Evolutionary conservation across 176 grass and related monocot genomes (phyloP), one percentile per base, ranked within the genome.

Genomic region (Triticum turgidum): DNA sequence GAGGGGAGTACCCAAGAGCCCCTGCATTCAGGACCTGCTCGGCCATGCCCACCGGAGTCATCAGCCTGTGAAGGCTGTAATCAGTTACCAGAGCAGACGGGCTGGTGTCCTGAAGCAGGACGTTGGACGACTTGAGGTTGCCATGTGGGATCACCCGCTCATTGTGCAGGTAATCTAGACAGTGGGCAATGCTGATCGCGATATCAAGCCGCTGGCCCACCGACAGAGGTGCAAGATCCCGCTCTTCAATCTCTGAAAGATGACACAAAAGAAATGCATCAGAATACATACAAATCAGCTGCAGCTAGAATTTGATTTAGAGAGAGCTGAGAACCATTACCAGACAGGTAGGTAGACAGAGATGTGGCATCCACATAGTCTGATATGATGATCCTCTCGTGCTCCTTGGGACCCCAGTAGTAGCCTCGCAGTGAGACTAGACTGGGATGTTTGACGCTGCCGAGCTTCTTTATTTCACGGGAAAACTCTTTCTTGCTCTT

Each of bases 401-500:
- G 95, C 69, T 95, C 92, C 83, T 91, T 97, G 6, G 95, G 93
- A 10, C 95, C 95, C 95, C 95, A 97, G 74, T 95, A 97, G 81
- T 91, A 97, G 61, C 95, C 95, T 42, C 95, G 76, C 75, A 95
- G 74, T 21, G 86, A 85, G 14, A 98, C 90, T 69, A 98, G 47
- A 89, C 92, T 98, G 33, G 72, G 81, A 86, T 95, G 93, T 69
- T 82, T 92, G n/a, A 98, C 84, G 52, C 73, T 90, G 44, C 93
- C 93, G 4, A 98, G 91, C 89, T 94, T 98, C 51, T 95, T 98
- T 65, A 93, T 92, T 76, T 98, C 96, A 86, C 93, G 92, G 33
- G 90, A 87, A 91, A 98, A 98, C 69, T 98, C 96, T 59, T 98
- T 98, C 73, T 90, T 90, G 49, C 88, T 93, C 92, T 98, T 98